Conservation (phyloP, 192 early-diverging fungal species). For the Linnemannia exigua region DNA sequence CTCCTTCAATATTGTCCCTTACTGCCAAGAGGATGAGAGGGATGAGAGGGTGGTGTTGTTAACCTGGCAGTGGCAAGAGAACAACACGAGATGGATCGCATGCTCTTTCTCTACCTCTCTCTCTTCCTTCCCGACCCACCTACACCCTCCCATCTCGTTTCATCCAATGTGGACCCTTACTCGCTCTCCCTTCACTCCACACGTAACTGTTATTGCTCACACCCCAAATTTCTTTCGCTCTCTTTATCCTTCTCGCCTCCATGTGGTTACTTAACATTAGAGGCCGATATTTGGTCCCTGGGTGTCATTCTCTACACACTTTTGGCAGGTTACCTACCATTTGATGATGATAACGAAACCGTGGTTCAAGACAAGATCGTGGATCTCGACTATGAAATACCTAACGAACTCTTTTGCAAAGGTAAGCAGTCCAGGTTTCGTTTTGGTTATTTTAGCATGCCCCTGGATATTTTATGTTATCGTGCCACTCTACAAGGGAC, state of each 20-base stretch:
- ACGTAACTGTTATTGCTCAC: neutral
- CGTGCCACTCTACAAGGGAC: neutral
- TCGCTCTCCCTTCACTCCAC: neutral
- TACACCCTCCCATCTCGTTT: neutral
- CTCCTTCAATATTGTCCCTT: neutral
- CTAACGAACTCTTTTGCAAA: conserved; percentile 68
- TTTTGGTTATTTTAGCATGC: neutral
- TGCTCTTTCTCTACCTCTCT: neutral
- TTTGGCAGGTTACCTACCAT: conserved; percentile 83
- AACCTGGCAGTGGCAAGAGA: neutral
- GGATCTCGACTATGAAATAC: conserved; percentile 80
- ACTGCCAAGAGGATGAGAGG: neutral
- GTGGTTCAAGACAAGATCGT: conserved; percentile 79
- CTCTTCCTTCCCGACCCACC: neutral
- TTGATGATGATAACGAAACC: conserved; percentile 85
- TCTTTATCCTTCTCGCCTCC: neutral
- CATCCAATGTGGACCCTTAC: conserved; percentile 4
- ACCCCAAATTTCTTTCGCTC: neutral
- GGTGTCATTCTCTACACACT: conserved; percentile 94
- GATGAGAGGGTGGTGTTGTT: neutral
- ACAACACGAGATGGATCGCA: neutral
- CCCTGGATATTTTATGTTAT: neutral
- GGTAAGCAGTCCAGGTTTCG: conserved; percentile 53
- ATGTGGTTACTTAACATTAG: conserved; percentile 43
- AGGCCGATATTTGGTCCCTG: conserved; percentile 96